Base-by-base conservation (phyloP, 129 eudicot genomes). In the Lonicera japonica region DNA sequence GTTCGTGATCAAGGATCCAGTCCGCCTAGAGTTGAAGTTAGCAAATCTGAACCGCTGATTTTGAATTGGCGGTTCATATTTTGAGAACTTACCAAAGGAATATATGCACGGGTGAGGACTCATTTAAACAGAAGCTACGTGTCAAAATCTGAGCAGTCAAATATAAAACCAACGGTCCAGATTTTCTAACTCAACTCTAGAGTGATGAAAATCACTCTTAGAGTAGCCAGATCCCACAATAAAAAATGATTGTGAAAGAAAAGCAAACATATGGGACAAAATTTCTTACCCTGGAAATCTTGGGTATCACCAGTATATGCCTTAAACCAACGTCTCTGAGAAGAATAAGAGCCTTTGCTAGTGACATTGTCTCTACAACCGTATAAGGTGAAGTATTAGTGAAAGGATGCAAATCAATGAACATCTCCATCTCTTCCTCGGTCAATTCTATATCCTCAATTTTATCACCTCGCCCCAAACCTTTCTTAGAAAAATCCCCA, bases 341-440 rank as follows among this genome's bases (percentile, higher is more conserved):
- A 69, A 91, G 94, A 5, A 85, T 64, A 25, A 82, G 84, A 11
- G 98, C 98, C 80, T 91, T 91, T 7, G 96, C 98, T 10, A 91
- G 25, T 18, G 98, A 91, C 95, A 91, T 87, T 8, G 95, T 82
- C 81, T 91, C 98, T 34, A 87, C 90, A 63, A 91, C 96, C 24
- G 95, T 84, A 58, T 79, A 91, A 0, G 98, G 98, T 13, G 96
- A 84, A 53, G 95, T 80, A 65, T 91, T 91, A 10, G 86, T 75
- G 43, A 80, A 85, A 15, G 94, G 98, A 73, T 84, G 98, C 63
- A 91, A 73, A 65, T 91, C 98, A 11, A 91, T 45, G 54, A 64
- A 87, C 98, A 91, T 91, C 52, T 84, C 84, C 98, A 91, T 82
- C 54, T 91, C 98, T 67, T 87, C 98, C 23, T 72, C 83, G 0